Evolutionary conservation across 176 grass and related monocot species (phyloP).

Genomic region (Otatea glauca): DNA sequence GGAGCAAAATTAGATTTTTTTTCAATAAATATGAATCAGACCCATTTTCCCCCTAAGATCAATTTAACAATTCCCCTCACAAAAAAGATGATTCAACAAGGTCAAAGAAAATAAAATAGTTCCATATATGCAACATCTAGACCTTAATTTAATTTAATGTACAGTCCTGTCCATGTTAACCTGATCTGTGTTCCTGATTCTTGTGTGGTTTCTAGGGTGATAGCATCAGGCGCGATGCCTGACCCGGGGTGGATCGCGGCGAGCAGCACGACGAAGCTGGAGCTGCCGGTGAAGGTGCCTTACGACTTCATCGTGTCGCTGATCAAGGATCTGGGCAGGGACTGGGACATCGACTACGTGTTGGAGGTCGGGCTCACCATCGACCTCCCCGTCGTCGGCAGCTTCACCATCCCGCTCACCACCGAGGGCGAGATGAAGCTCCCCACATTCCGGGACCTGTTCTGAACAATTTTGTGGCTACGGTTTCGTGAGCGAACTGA

Average conservation of each 20-base stretch:
- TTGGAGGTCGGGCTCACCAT: constrained; percentile 68
- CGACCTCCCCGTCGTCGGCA: constrained; percentile 74
- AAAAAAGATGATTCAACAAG: too few relatives aligned
- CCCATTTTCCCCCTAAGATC: too few relatives aligned
- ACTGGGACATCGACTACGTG: constrained; percentile 90
- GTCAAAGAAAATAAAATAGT: too few relatives aligned
- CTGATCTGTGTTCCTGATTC: not conserved
- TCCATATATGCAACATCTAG: too few relatives aligned
- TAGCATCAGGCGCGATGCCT: constrained; percentile 73
- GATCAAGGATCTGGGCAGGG: constrained; percentile 56
- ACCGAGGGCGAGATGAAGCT: constrained; percentile 80
- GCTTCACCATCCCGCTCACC: constrained; percentile 80
- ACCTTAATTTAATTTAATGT: not conserved
- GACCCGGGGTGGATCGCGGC: constrained; percentile 84
- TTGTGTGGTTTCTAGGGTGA: not conserved
- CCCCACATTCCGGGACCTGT: constrained; percentile 71
- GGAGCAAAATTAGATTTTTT: too few relatives aligned
- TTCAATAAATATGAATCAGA: too few relatives aligned
- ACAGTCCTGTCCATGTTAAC: too few relatives aligned
- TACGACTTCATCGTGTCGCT: constrained; percentile 76
- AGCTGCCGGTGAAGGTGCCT: constrained; percentile 72
- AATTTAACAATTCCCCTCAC: too few relatives aligned
- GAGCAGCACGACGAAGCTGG: constrained; percentile 59
- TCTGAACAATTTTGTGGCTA: constrained; percentile 13
- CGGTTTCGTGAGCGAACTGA: not conserved